Percentiles rank a stretch among this genome's conserved stretches.
phyloP scores from a whole-genome alignment of 345 rosid species.

The Eucalyptus marginata region DNA sequence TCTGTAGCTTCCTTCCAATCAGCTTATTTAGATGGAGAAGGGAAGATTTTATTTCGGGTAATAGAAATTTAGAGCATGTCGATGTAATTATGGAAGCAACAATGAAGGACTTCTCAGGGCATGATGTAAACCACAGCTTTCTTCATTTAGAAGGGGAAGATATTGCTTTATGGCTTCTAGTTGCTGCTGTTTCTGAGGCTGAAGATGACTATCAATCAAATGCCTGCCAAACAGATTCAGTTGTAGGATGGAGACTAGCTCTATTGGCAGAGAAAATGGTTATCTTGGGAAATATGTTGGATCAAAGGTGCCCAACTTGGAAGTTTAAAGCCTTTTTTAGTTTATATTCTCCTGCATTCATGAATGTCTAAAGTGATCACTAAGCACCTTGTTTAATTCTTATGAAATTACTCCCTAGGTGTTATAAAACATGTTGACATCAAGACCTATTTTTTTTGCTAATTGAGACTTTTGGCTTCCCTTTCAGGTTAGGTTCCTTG shows the following conservation, averaged over 20 bases:
- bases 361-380: not conserved
- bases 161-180: constrained; percentile 63
- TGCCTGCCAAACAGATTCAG: constrained; percentile 14
- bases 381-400: not conserved
- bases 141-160: constrained; percentile 40
- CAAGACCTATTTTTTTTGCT: not conserved
- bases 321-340: not conserved
- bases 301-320: constrained; percentile 43
- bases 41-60: constrained; percentile 8
- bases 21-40: constrained; percentile 40
- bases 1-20: constrained; percentile 52
- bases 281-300: constrained; percentile 49
- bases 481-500: not conserved
- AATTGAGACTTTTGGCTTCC: not conserved
- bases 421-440: not conserved
- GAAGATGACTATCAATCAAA: constrained; percentile 10
- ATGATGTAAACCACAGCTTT: constrained; percentile 13
- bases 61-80: constrained; percentile 13
- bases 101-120: constrained; percentile 24
- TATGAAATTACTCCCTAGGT: not conserved
- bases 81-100: constrained; percentile 41
- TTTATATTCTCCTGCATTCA: not conserved
- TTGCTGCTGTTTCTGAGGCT: constrained; percentile 25
- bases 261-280: constrained; percentile 42
- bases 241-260: constrained; percentile 63